Conservation (phyloP, 2,329 filamentous ascomycete genomes). For the Didymellaceae sp. region DNA sequence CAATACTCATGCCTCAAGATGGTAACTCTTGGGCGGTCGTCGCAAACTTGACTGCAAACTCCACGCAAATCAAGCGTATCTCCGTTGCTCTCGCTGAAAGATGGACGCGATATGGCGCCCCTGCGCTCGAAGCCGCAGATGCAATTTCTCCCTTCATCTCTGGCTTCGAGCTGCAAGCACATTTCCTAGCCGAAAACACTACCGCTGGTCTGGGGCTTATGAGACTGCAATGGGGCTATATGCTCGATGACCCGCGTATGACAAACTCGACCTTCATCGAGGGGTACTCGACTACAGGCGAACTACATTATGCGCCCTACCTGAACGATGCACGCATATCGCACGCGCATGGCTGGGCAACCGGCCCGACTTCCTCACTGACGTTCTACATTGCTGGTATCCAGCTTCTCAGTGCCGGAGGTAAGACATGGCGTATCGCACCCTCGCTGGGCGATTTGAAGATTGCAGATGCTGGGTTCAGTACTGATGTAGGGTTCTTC, state of each 20-base stretch:
- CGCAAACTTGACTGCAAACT: conserved; percentile 45
- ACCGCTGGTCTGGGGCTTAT: conserved; percentile 53
- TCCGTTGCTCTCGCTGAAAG: conserved; percentile 40
- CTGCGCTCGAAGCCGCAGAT: conserved; percentile 55
- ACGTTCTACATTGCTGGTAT: conserved; percentile 53
- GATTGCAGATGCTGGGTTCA: conserved; percentile 48
- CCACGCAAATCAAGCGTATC: conserved; percentile 41
- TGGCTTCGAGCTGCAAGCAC: conserved; percentile 56
- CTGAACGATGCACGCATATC: conserved; percentile 56
- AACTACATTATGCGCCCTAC: conserved; percentile 59
- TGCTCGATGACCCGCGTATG: conserved; percentile 62
- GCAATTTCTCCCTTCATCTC: conserved; percentile 58
- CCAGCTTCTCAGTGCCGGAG: conserved; percentile 47
- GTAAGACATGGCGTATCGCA: conserved; percentile 46
- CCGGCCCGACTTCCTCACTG: conserved; percentile 55
- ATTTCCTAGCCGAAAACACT: conserved; percentile 51
- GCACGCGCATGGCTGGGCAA: conserved; percentile 61
- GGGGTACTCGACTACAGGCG: conserved; percentile 56
- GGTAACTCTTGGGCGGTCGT: conserved; percentile 54
- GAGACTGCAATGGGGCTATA: conserved; percentile 60
- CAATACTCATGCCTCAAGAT: conserved; percentile 58
- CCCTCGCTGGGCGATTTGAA: conserved; percentile 48
- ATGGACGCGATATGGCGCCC: conserved; percentile 56
- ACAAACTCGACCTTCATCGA: conserved; percentile 62
- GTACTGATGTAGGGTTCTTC: conserved; percentile 48